These are phyloP conservation scores for Penicillium sclerotiorum DNA, from an alignment of 2,329 filamentous ascomycete genomes.

Conservation along the genomic window DNA sequence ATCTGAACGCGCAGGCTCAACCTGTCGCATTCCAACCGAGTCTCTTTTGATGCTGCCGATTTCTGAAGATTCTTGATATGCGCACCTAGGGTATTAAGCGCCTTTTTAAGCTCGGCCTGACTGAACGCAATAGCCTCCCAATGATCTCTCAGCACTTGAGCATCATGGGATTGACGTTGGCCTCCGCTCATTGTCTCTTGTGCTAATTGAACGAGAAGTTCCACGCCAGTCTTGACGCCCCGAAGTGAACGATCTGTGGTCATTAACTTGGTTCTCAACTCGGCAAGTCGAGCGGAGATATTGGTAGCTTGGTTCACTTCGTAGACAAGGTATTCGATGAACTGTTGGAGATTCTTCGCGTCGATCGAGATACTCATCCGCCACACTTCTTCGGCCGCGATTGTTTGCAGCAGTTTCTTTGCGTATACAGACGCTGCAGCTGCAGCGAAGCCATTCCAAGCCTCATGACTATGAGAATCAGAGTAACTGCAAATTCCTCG, in stretches of 20 bases:
- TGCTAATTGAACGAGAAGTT: constrained; percentile 1
- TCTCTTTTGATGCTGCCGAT: not conserved
- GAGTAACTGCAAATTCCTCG: constrained; percentile 3
- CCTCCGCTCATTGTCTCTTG: not conserved
- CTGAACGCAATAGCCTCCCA: not conserved
- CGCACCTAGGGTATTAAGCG: not conserved
- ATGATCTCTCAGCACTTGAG: not conserved
- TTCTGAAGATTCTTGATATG: constrained; percentile 1
- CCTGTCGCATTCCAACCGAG: not conserved
- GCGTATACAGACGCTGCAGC: constrained; percentile 1
- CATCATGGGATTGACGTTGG: not conserved
- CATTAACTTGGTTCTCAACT: not conserved
- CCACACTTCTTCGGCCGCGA: constrained; percentile 2
- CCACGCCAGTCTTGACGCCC: not conserved
- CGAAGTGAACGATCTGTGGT: not conserved
- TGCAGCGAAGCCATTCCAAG: constrained; percentile 1
- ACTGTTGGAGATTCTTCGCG: not conserved
- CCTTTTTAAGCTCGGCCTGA: not conserved
- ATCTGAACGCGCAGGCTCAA: not conserved
- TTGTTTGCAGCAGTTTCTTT: not conserved
- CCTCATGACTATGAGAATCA: not conserved
- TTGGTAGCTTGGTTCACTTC: constrained; percentile 2
- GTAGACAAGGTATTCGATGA: not conserved
- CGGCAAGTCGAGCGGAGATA: constrained; percentile 1
- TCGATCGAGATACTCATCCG: constrained; percentile 4